Base-by-base conservation (phyloP, 2,329 filamentous ascomycete genomes). In the Botryotinia convoluta region DNA sequence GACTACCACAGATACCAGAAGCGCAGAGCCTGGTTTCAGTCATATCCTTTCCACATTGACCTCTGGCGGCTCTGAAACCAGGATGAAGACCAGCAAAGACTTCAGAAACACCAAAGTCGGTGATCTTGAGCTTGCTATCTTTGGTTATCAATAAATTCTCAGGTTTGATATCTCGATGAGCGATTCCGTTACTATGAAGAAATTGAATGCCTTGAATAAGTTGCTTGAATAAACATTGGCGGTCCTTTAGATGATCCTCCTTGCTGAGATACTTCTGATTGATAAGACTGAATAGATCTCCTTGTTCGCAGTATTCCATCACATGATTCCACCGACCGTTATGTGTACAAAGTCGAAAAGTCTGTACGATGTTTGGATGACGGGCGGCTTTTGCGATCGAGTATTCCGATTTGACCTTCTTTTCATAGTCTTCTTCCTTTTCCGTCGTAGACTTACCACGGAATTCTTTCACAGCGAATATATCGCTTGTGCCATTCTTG, bases 321-420 rank as follows among this genome's bases (percentile, higher is more conserved):
- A 97, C 93, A 81, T 97, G 93, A 81, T 94, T 95, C 92, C 93
- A 97, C 57, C 91, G 90, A 45, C 89, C 89, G 77, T 90, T 88
- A 77, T 94, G 87, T 22, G 88, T 90, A 83, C 93, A 96, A 9
- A 97, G 86, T 42, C 76, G 75, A 67, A 94, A 84, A 0, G 93
- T 95, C 82, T 93, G 89, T 76, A 97, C 92, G 78, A 97, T 93
- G 81, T 97, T 97, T 69, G 94, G 93, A 80, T 97, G 94, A 78
- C 94, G 89, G 74, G 95, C 84, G 76, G 92, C 93, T 84, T 95
- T 95, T 74, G 93, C 93, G 76, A 97, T 94, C 81, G 91, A 93
- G 83, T 90, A 97, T 81, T 97, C 94, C 1, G 93, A 95, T 82
- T 95, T 97, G 84, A 97, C 93, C 85, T 97, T 96, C 83, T 93